Evolutionary conservation across 805 yeast genomes (phyloP).

Genomic region (Candida ulmi): DNA sequence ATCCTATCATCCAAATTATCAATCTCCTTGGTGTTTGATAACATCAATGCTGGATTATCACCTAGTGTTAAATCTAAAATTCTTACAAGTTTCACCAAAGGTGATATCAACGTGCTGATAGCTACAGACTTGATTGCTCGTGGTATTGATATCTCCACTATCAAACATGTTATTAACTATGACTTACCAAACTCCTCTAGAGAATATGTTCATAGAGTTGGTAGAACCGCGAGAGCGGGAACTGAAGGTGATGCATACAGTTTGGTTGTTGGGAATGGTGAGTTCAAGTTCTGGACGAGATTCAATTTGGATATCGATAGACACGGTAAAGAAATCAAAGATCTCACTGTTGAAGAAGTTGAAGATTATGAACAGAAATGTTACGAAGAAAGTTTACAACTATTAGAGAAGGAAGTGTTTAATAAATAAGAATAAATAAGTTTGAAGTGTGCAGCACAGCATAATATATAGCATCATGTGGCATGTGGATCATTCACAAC

Average conservation of each 20-base stretch:
- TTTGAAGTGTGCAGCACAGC: no score
- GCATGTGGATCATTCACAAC: slow-evolving; percentile 32
- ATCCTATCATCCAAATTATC: slow-evolving; percentile 30
- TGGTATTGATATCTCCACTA: slow-evolving; percentile 76
- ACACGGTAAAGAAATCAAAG: slow-evolving; percentile 31
- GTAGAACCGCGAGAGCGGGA: slow-evolving; percentile 95
- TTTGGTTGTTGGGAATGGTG: slow-evolving; percentile 73
- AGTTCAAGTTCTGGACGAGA: slow-evolving; percentile 55
- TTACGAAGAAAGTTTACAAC: slow-evolving; percentile 40
- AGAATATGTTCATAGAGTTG: slow-evolving; percentile 93
- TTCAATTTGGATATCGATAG: slow-evolving; percentile 49
- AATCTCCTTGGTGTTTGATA: slow-evolving; percentile 26
- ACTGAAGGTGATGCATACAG: slow-evolving; percentile 70
- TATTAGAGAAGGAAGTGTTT: slow-evolving; percentile 37
- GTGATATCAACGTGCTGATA: slow-evolving; percentile 48
- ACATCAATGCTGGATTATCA: slow-evolving; percentile 56
- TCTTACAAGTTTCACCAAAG: slow-evolving; percentile 52
- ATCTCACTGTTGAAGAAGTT: slow-evolving; percentile 20
- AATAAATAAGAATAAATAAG: slow-evolving; percentile 5
- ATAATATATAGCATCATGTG: not conserved
- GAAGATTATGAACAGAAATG: slow-evolving; percentile 22
- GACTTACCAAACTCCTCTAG: slow-evolving; percentile 85
- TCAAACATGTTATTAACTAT: slow-evolving; percentile 78
- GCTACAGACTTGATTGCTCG: slow-evolving; percentile 95
- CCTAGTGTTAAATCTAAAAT: slow-evolving; percentile 48